Evolutionary conservation across 495 filamentous ascomycete genomes (phyloP), one percentile per base, ranked within the genome.

Genomic region (Annulohypoxylon moriforme): DNA sequence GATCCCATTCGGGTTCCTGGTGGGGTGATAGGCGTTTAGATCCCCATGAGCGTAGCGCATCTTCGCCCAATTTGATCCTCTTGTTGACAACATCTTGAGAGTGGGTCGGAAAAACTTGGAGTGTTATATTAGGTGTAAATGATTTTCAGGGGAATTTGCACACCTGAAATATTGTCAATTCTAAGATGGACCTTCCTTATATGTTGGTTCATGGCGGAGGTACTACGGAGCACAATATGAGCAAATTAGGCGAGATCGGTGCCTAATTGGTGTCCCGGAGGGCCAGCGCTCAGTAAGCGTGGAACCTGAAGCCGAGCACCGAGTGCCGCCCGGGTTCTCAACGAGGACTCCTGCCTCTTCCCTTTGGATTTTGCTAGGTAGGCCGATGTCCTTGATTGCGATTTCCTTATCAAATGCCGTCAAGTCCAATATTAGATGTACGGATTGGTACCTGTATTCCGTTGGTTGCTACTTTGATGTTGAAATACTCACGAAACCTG

Each of bases 1-100:
- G 9, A 60, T 52, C 4, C 74, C 71, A 16, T 67, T 57, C 3
- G 74, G 74, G 31, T 76, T 76, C 14, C n/a, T 66, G 8, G 22
- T 29, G 3, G 74, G 58, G 25, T 76, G 63, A 40, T 72, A 76
- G 24, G 38, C 18, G 60, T 69, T 64, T 25, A 34, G 25, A 11
- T 50, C 27, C 1, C 74, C 74, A n/a, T 76, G 74, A 16, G 46
- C 40, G 47, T 67, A 74, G 40, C 42, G 14, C 33, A 61, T 44
- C 34, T 74, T 65, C 1, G 74, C 61, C 71, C 68, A 76, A 14
- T 27, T 63, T 25, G 44, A 31, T 47, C 49, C 64, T 46, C 72
- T 62, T 4, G 57, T 29, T 10, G 72, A 74, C 33, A 74, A 9
- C 72, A 74, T 74, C 8, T n/a, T 56, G 62, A 10, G 3, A 16